Conservation (phyloP, 2,329 filamentous ascomycete species). For the Colletotrichum tropicale region DNA sequence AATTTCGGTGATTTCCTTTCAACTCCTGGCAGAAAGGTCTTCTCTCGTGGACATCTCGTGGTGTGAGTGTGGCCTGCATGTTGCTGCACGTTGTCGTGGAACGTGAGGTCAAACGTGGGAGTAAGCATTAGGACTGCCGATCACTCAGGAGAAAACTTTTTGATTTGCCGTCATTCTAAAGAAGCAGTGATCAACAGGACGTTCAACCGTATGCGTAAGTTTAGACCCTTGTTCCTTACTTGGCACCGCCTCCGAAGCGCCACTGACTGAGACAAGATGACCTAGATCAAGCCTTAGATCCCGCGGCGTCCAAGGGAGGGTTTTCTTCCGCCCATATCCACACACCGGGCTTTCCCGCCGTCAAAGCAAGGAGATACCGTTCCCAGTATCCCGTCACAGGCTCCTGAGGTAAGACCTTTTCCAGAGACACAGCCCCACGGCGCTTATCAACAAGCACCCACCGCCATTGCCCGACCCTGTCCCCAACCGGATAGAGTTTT, state of each 20-base stretch:
- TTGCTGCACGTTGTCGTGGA: background rate
- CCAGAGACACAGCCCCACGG: slow-evolving; percentile 41
- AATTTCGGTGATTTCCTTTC: background rate
- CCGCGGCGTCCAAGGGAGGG: background rate
- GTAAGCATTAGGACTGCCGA: background rate
- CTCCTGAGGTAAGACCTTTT: slow-evolving; percentile 54
- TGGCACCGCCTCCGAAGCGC: background rate
- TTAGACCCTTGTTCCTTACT: background rate
- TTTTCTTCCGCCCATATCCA: slow-evolving; percentile 18
- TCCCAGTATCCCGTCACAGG: slow-evolving; percentile 55
- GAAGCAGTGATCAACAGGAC: background rate
- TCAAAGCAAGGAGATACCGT: slow-evolving; percentile 48
- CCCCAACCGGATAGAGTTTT: slow-evolving; percentile 22
- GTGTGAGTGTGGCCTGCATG: background rate
- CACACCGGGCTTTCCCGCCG: slow-evolving; percentile 47
- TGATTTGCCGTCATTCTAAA: background rate
- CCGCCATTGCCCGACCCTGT: slow-evolving; percentile 46
- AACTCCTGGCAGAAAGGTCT: background rate
- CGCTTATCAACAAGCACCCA: slow-evolving; percentile 54
- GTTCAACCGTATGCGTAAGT: background rate
- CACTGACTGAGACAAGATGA: background rate
- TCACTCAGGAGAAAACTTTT: background rate
- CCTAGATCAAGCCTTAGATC: background rate
- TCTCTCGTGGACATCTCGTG: background rate
- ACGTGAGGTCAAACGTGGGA: background rate